Conservation (phyloP, 2,329 filamentous ascomycete genomes). For the Pseudopyrenochaeta lycopersici region DNA sequence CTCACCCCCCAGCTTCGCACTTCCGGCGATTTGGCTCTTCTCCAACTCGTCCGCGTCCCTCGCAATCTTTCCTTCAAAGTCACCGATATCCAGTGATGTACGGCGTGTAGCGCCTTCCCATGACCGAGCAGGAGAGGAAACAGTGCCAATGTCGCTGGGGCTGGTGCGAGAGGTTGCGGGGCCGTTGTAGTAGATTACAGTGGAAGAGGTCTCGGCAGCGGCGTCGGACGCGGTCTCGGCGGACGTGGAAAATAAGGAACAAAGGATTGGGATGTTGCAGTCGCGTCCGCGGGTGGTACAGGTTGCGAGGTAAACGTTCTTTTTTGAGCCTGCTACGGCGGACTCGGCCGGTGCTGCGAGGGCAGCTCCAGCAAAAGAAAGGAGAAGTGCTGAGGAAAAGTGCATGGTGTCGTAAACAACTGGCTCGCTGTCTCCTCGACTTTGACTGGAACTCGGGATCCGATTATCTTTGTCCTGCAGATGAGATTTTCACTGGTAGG, state of each 20-base stretch:
- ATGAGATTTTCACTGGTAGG: background rate
- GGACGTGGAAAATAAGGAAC: background rate
- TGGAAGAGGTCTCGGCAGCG: conserved; percentile 8
- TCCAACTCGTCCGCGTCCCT: conserved; percentile 12
- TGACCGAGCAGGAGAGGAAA: conserved; percentile 1
- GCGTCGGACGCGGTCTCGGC: background rate
- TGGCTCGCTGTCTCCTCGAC: background rate
- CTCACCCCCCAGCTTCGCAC: conserved; percentile 19
- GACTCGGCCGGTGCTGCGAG: background rate
- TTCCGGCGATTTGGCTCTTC: conserved; percentile 23
- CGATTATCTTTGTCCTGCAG: background rate
- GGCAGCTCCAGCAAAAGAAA: background rate
- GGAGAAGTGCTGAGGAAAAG: background rate
- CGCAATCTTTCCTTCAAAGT: conserved; percentile 17
- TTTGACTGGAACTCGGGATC: background rate
- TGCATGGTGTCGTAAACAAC: background rate
- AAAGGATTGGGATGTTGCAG: background rate
- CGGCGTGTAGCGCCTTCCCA: conserved; percentile 11
- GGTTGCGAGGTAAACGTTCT: conserved; percentile 21
- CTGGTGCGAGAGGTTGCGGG: background rate
- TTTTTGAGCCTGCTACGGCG: conserved; percentile 8
- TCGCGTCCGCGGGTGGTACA: conserved; percentile 16
- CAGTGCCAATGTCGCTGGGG: conserved; percentile 12
- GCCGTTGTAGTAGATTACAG: conserved; percentile 18
- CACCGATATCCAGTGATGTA: conserved; percentile 2